Evolutionary conservation across 768 basidiomycete genomes (phyloP).

Genomic region (Tylopilus balloui): DNA sequence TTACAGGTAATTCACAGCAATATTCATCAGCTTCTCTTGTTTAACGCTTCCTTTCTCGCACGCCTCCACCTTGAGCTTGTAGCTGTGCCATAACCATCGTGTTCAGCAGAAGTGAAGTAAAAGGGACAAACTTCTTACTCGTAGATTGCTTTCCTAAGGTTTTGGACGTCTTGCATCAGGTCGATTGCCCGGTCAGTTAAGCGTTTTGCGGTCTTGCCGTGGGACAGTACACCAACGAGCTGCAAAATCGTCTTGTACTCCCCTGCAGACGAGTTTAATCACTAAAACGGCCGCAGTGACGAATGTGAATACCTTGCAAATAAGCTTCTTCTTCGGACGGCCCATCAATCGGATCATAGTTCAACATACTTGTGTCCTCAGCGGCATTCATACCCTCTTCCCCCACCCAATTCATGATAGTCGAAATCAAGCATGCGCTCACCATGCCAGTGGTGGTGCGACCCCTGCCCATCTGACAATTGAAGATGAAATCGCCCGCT

Average conservation of each 20-base stretch:
- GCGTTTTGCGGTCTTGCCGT: constrained; percentile 90
- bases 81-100: constrained; percentile 43
- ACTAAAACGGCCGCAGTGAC: not conserved
- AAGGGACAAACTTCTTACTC: constrained; percentile 53
- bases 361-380: constrained; percentile 35
- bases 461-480: constrained; percentile 94
- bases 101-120: constrained; percentile 1
- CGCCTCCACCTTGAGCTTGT: constrained; percentile 86
- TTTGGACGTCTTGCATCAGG: constrained; percentile 94
- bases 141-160: constrained; percentile 90
- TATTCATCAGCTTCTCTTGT: constrained; percentile 63
- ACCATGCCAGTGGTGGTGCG: constrained; percentile 97
- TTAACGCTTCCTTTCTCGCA: constrained; percentile 76
- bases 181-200: constrained; percentile 88
- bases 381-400: constrained; percentile 38
- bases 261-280: constrained; percentile 43
- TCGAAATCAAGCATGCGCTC: constrained; percentile 81
- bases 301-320: constrained; percentile 57
- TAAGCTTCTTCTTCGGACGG: constrained; percentile 87
- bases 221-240: constrained; percentile 84
- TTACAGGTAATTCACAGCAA: constrained; percentile 87
- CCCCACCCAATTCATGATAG: constrained; percentile 55
- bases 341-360: constrained; percentile 72
- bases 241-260: constrained; percentile 97
- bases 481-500: constrained; percentile 83